These are phyloP conservation scores for Hyaloscypha finlandica DNA, from an alignment of 495 filamentous ascomycete species.

Conservation along the genomic window DNA sequence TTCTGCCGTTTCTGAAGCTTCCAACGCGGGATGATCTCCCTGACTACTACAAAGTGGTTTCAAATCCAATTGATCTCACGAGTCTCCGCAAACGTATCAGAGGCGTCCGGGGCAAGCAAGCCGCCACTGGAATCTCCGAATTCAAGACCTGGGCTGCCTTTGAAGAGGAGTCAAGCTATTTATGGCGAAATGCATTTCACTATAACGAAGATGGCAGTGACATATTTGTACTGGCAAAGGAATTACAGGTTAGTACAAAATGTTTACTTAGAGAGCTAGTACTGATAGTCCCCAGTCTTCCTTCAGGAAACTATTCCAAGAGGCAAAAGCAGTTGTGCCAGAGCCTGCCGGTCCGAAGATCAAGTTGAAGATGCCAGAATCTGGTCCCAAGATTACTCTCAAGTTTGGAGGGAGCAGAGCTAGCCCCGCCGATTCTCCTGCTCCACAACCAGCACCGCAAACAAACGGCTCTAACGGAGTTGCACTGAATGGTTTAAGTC, in stretches of 20 bases:
- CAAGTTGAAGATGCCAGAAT: slow-evolving; percentile 66
- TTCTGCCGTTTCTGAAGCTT: slow-evolving; percentile 65
- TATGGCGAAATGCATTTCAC: slow-evolving; percentile 83
- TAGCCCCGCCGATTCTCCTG: slow-evolving; percentile 55
- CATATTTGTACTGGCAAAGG: slow-evolving; percentile 68
- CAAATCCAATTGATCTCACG: slow-evolving; percentile 70
- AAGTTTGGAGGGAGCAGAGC: slow-evolving; percentile 49
- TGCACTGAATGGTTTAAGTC: slow-evolving; percentile 15
- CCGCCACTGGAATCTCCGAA: slow-evolving; percentile 61
- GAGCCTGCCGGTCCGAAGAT: slow-evolving; percentile 74
- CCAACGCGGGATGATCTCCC: slow-evolving; percentile 56
- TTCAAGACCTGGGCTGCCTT: slow-evolving; percentile 80
- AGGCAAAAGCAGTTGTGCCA: slow-evolving; percentile 64
- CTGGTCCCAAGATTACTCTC: slow-evolving; percentile 54
- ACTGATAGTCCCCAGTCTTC: slow-evolving; percentile 48
- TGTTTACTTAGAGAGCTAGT: neutral
- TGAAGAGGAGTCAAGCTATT: slow-evolving; percentile 71
- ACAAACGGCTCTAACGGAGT: slow-evolving; percentile 36
- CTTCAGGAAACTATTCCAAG: slow-evolving; percentile 64
- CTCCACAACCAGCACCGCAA: slow-evolving; percentile 52
- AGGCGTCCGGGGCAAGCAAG: slow-evolving; percentile 64
- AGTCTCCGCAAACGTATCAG: slow-evolving; percentile 69
- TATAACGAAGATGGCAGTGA: slow-evolving; percentile 91
- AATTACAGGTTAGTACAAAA: slow-evolving; percentile 64
- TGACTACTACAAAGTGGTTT: slow-evolving; percentile 80